Evolutionary conservation across 2,329 filamentous ascomycete species (phyloP).

Genomic region (Onygenales sp.): DNA sequence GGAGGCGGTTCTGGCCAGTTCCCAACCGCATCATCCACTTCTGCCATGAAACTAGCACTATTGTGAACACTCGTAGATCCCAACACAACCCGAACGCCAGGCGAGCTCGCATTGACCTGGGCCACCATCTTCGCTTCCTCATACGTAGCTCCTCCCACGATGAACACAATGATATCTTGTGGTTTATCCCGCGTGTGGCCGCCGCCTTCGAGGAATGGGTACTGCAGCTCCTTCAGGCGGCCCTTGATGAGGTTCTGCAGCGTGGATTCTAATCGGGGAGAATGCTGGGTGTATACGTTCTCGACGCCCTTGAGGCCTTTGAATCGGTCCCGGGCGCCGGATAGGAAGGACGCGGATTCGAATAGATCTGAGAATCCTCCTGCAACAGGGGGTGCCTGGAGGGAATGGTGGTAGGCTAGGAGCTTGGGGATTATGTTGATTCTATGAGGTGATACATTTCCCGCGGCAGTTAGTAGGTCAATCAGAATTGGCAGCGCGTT

Average conservation of each 20-base stretch:
- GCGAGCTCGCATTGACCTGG: conserved; percentile 84
- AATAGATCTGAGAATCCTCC: conserved; percentile 85
- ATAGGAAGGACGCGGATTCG: conserved; percentile 83
- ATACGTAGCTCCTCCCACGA: conserved; percentile 87
- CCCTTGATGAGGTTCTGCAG: conserved; percentile 92
- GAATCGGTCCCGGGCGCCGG: conserved; percentile 75
- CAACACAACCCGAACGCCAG: conserved; percentile 79
- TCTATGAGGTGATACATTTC: conserved; percentile 64
- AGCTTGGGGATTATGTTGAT: conserved; percentile 75
- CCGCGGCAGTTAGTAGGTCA: conserved; percentile 75
- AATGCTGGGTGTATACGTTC: conserved; percentile 98
- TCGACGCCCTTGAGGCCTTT: conserved; percentile 96
- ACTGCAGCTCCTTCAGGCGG: conserved; percentile 72
- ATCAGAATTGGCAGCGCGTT: conserved; percentile 77
- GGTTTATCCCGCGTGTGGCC: conserved; percentile 87
- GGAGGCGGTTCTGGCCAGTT: conserved; percentile 68
- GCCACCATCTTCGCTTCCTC: conserved; percentile 95
- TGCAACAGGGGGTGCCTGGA: conserved; percentile 67
- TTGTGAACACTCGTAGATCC: conserved; percentile 86
- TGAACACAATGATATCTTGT: conserved; percentile 91
- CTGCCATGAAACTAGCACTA: conserved; percentile 75
- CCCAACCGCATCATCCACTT: conserved; percentile 79
- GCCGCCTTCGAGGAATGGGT: conserved; percentile 86
- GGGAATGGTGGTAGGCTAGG: conserved; percentile 73
- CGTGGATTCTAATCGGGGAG: conserved; percentile 74